These are phyloP conservation scores for Cordyceps fumosorosea DNA, from an alignment of 2,329 filamentous ascomycete genomes.

Conservation along the genomic window DNA sequence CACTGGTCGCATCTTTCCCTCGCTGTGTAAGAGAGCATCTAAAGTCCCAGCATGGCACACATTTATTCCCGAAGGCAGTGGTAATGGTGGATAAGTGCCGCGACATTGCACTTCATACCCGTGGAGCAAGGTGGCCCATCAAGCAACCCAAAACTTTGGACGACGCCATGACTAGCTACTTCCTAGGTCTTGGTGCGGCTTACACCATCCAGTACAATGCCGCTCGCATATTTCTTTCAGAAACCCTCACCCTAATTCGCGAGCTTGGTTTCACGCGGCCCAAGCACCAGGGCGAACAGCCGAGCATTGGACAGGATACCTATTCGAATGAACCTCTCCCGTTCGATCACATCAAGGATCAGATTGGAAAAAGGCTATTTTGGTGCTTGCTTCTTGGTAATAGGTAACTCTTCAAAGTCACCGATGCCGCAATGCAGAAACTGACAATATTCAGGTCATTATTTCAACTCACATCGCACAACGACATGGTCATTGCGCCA, in stretches of 20 bases:
- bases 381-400: conserved; percentile 76
- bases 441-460: conserved; percentile 50
- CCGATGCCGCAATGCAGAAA: background rate
- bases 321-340: conserved; percentile 35
- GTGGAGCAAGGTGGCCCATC: conserved; percentile 47
- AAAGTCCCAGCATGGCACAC: conserved; percentile 56
- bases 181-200: conserved; percentile 58
- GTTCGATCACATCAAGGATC: conserved; percentile 64
- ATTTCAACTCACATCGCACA: conserved; percentile 64
- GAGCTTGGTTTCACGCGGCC: conserved; percentile 59
- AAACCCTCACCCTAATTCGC: conserved; percentile 62
- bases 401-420: conserved; percentile 38
- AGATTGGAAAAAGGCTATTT: conserved; percentile 73
- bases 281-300: conserved; percentile 35
- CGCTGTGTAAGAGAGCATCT: conserved; percentile 63
- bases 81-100: conserved; percentile 66
- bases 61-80: conserved; percentile 61
- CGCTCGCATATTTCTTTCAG: conserved; percentile 65
- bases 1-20: conserved; percentile 70
- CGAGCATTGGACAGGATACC: conserved; percentile 34
- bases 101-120: conserved; percentile 59
- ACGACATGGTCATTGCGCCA: conserved; percentile 68
- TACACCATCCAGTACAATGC: conserved; percentile 63
- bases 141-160: conserved; percentile 44
- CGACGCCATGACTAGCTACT: conserved; percentile 67